These are phyloP conservation scores for Nemania sp. DNA, from an alignment of 2,329 filamentous ascomycete species.

Conservation along the genomic window DNA sequence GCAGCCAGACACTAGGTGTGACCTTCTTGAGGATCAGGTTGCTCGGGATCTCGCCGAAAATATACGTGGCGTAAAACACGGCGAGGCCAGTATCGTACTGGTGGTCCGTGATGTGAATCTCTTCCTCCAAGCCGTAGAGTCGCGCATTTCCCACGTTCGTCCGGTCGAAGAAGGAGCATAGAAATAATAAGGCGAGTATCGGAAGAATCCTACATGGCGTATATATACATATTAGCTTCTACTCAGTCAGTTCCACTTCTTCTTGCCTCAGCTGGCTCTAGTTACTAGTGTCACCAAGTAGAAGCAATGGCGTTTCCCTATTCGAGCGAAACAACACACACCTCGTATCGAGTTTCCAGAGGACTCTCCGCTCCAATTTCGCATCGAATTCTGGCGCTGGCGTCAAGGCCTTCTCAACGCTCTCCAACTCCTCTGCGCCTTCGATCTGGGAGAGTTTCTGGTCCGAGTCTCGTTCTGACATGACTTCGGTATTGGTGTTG, in stretches of 20 bases:
- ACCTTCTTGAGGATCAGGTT: constrained; percentile 73
- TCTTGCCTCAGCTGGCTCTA: background rate
- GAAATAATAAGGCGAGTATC: constrained; percentile 71
- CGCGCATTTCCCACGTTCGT: constrained; percentile 81
- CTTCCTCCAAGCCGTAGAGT: constrained; percentile 70
- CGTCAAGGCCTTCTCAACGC: constrained; percentile 43
- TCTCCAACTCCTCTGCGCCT: constrained; percentile 42
- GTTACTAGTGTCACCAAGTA: background rate
- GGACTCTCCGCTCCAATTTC: constrained; percentile 56
- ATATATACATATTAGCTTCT: background rate
- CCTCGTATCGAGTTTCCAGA: constrained; percentile 68
- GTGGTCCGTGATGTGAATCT: constrained; percentile 67
- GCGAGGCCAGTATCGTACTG: constrained; percentile 74
- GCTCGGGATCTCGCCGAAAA: constrained; percentile 71
- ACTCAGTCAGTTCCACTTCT: background rate
- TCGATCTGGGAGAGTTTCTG: constrained; percentile 18
- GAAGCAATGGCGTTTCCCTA: background rate
- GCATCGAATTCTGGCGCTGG: constrained; percentile 37
- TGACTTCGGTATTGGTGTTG: constrained; percentile 1
- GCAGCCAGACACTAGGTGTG: constrained; percentile 71
- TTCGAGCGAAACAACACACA: constrained; percentile 39
- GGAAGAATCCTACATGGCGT: constrained; percentile 65
- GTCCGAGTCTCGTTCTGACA: constrained; percentile 30
- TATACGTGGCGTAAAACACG: constrained; percentile 74
- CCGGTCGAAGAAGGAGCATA: constrained; percentile 74